These are phyloP conservation scores for Escallonia herrerae DNA, from an alignment of 129 eudicot species.

Conservation along the genomic window DNA sequence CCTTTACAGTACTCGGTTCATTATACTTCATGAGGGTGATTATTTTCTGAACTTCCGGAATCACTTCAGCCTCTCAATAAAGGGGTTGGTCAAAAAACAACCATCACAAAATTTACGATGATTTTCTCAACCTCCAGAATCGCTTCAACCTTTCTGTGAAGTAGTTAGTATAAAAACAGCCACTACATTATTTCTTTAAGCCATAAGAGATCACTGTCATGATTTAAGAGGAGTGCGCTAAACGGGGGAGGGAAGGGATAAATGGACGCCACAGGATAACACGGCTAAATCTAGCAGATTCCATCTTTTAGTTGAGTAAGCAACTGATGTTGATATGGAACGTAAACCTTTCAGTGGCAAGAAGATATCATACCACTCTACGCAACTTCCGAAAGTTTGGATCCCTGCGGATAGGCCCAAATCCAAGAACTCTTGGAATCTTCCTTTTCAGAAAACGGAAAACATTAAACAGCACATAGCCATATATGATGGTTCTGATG, in stretches of 20 bases:
- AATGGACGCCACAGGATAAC: too few relatives aligned
- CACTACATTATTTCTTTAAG: too few relatives aligned
- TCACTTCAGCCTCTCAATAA: not conserved
- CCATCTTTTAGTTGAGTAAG: too few relatives aligned
- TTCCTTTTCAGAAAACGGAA: slow-evolving; percentile 51
- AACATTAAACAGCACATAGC: slow-evolving; percentile 36
- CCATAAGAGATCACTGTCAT: too few relatives aligned
- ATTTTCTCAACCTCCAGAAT: too few relatives aligned
- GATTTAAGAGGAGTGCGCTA: too few relatives aligned
- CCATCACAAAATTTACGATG: not conserved
- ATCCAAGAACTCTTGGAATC: slow-evolving; percentile 44
- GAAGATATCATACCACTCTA: slow-evolving; percentile 53
- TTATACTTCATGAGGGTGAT: too few relatives aligned
- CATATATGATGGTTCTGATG: slow-evolving; percentile 42
- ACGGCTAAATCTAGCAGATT: too few relatives aligned
- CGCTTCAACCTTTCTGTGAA: not conserved
- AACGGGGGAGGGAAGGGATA: too few relatives aligned
- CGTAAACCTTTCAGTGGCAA: slow-evolving; percentile 1
- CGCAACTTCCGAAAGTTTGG: slow-evolving; percentile 49
- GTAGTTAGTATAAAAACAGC: too few relatives aligned
- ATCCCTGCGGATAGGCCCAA: slow-evolving; percentile 40
- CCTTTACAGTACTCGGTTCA: too few relatives aligned
- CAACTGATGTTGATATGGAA: not conserved
- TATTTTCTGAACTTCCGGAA: not conserved
- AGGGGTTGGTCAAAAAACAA: not conserved